phyloP scores from a whole-genome alignment of 257 asterid genomes.

The Solanum ahanhuiri region DNA sequence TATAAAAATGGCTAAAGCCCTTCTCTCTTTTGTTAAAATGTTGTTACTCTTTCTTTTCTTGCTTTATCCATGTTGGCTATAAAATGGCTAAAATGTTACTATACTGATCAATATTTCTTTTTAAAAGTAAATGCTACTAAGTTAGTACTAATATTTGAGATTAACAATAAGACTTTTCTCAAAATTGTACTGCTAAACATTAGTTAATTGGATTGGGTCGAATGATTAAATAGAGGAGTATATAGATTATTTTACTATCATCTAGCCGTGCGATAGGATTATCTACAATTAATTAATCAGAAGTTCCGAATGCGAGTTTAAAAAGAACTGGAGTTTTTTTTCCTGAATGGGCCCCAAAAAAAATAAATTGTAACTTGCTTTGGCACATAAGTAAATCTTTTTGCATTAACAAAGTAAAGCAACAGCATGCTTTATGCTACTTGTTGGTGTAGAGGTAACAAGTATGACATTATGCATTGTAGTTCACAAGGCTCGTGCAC shows the following conservation, averaged over 20 bases:
- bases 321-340: rapidly evolving
- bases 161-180: neutral
- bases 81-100: neutral
- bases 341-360: neutral
- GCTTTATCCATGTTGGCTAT: neutral
- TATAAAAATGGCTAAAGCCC: neutral
- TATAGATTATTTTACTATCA: neutral
- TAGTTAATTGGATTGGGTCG: neutral
- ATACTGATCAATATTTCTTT: neutral
- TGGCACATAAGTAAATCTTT: neutral
- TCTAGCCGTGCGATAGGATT: neutral
- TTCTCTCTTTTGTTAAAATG: neutral
- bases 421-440: neutral
- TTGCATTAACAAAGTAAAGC: neutral
- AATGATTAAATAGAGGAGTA: neutral
- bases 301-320: neutral
- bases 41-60: neutral
- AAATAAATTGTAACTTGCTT: neutral
- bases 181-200: neutral
- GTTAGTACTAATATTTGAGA: neutral
- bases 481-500: neutral
- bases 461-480: neutral
- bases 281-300: neutral
- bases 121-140: neutral
- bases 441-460: neutral